These are phyloP conservation scores for Globisporangium paroecandrum DNA, from an alignment of 352 stramenopile species.

Conservation along the genomic window DNA sequence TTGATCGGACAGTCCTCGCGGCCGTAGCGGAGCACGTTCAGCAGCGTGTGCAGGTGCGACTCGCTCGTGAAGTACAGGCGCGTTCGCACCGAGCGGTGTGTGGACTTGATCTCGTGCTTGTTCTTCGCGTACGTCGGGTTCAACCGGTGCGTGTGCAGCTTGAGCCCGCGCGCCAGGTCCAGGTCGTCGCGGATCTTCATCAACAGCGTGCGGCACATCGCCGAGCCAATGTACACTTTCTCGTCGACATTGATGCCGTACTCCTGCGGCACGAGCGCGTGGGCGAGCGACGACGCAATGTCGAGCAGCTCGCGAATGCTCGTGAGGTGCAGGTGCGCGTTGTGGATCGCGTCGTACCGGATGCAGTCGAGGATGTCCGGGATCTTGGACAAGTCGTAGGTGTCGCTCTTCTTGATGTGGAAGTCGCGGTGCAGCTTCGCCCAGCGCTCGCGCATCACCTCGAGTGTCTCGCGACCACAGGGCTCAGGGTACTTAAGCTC, in stretches of 20 bases:
- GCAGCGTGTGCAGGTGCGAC: slow-evolving; percentile 96
- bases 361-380: slow-evolving; percentile 99
- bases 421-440: slow-evolving; percentile 95
- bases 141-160: slow-evolving; percentile 75
- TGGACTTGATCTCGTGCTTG: slow-evolving; percentile 84
- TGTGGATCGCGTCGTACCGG: slow-evolving; percentile 98
- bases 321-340: slow-evolving; percentile 91
- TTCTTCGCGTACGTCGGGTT: slow-evolving; percentile 84
- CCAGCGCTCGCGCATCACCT: slow-evolving; percentile 90
- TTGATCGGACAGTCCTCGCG: slow-evolving; percentile 55
- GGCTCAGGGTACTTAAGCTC: slow-evolving; percentile 75
- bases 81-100: slow-evolving; percentile 95
- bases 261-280: slow-evolving; percentile 84
- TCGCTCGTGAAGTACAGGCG: slow-evolving; percentile 99
- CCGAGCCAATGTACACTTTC: slow-evolving; percentile 84
- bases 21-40: slow-evolving; percentile 96
- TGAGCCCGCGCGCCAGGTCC: slow-evolving; percentile 69
- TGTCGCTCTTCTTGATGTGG: slow-evolving; percentile 91
- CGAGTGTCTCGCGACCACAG: slow-evolving; percentile 77
- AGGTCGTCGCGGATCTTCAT: slow-evolving; percentile 89
- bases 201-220: slow-evolving; percentile 84
- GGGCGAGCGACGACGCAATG: slow-evolving; percentile 91
- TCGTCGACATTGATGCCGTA: slow-evolving; percentile 88
- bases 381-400: slow-evolving; percentile 96
- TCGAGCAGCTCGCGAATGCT: slow-evolving; percentile 94